A percentile compares a stretch with the other conserved stretches of the same genome.
phyloP scores from a whole-genome alignment of 176 grass and related monocot genomes.

The Calamus simplicifolius region DNA sequence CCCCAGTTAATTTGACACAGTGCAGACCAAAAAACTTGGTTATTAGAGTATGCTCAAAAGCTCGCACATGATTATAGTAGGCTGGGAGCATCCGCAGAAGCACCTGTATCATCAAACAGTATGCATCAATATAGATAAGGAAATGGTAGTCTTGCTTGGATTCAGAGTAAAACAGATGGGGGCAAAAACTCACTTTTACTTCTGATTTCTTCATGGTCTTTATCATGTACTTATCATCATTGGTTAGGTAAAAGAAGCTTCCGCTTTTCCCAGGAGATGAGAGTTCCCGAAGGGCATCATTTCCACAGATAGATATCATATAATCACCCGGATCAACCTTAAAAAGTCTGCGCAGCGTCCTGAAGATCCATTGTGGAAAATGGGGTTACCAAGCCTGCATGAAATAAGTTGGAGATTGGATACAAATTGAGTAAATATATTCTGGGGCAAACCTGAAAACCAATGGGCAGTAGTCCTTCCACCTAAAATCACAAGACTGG shows the following conservation, averaged over 20 bases:
- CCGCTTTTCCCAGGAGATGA: conserved; percentile 77
- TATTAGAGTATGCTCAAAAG: conserved; percentile 56
- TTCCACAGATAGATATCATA: conserved; percentile 68
- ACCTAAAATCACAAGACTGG: conserved; percentile 69
- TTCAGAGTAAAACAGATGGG: too few relatives aligned
- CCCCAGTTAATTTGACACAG: conserved; percentile 69
- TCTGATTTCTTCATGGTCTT: conserved; percentile 90
- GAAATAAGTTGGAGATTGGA: too few relatives aligned
- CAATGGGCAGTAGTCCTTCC: conserved; percentile 85
- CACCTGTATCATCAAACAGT: conserved; percentile 29
- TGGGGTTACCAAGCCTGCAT: too few relatives aligned
- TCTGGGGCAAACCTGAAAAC: conserved; percentile 55
- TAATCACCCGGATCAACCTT: conserved; percentile 59
- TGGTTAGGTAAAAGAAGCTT: conserved; percentile 78
- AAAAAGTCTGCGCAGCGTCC: conserved; percentile 65
- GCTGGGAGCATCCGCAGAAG: conserved; percentile 84
- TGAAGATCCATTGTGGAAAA: not conserved
- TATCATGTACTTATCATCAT: conserved; percentile 82
- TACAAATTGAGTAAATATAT: too few relatives aligned
- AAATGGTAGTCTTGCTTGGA: not conserved
- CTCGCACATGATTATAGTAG: conserved; percentile 67
- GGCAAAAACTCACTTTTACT: conserved; percentile 40
- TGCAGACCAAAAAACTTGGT: conserved; percentile 81
- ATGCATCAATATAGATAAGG: not conserved
- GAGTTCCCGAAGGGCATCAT: conserved; percentile 50